phyloP scores from a whole-genome alignment of 371 early-diverging fungal species.

The Mucor saturninus region DNA sequence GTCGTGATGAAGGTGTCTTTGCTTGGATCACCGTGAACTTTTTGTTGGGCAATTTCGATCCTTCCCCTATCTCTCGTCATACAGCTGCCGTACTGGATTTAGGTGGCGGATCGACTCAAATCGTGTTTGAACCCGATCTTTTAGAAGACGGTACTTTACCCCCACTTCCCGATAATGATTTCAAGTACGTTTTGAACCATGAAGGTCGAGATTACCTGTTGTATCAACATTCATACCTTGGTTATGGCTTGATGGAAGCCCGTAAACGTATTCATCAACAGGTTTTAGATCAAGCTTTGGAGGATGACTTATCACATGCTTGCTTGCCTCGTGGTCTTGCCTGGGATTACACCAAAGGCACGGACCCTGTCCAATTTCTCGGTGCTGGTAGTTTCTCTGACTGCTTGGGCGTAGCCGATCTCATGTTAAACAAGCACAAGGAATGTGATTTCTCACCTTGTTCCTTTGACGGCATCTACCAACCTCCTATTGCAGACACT shows the following conservation, averaged over 20 bases:
- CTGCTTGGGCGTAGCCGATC: constrained; percentile 55
- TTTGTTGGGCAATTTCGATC: constrained; percentile 65
- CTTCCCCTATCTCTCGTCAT: constrained; percentile 38
- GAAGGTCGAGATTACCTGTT: constrained; percentile 75
- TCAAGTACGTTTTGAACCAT: constrained; percentile 70
- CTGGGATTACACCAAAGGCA: constrained; percentile 34
- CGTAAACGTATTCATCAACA: constrained; percentile 70
- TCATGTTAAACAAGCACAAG: constrained; percentile 66
- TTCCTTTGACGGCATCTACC: constrained; percentile 91
- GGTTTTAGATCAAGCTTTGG: constrained; percentile 13
- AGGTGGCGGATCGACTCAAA: constrained; percentile 96
- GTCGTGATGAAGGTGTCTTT: constrained; percentile 94
- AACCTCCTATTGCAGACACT: constrained; percentile 74
- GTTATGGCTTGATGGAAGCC: constrained; percentile 92
- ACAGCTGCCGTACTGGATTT: constrained; percentile 95
- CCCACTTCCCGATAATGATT: constrained; percentile 63
- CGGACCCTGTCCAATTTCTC: constrained; percentile 34
- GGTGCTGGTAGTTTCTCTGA: constrained; percentile 55
- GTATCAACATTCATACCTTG: constrained; percentile 94
- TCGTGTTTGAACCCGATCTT: constrained; percentile 90
- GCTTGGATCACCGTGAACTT: constrained; percentile 99
- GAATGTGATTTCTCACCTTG: constrained; percentile 71
- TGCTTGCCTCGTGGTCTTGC: constrained; percentile 59
- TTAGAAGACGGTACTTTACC: constrained; percentile 47
- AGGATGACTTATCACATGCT: constrained; percentile 47